Evolutionary conservation across 768 basidiomycete genomes (phyloP), one percentile per base, ranked within the genome.

Genomic region (Suillus sp.): DNA sequence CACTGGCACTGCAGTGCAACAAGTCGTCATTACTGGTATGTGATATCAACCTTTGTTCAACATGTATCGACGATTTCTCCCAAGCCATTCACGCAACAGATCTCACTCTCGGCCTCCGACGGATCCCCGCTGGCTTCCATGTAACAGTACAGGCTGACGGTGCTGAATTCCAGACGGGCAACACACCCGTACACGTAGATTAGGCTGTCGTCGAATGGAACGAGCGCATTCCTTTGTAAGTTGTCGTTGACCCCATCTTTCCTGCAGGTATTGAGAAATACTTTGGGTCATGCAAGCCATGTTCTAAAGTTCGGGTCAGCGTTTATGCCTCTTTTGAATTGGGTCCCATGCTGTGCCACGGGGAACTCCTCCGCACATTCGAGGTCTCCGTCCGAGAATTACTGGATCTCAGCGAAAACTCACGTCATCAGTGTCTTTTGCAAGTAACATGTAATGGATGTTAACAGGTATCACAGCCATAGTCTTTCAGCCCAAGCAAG

Each of bases 41-140:
- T 54, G 32, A 32, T 7, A 54, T n/a, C 11, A 7, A n/a, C 34
- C 11, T 13, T 2, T 1, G 3, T 5, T n/a, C 53, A 34, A 20
- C 32, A 14, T 2, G 11, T 13, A 22, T 34, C 34, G 10, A 34
- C 20, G 5, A 54, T n/a, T 34, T n/a, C 6, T 34, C 32, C 11
- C 10, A 54, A 67, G 68, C 38, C 8, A 57, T 69, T 38, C 68
- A 51, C 1, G 63, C 53, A n/a, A 62, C 60, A 5, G 32, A 63
- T 56, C n/a, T 69, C 16, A 2, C 22, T 10, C 27, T 25, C 27
- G 63, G 63, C 59, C 42, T 64, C 13, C 27, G 16, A 2, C 59
- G 54, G 2, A 58, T 65, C 8, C 68, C 68, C 4, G 32, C 59
- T 4, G 68, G 68, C 6, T 63, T 69, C 22, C 64, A 59, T 45